Evolutionary conservation across 768 basidiomycete species (phyloP).

Genomic region (Clitopilus passeckerianus): DNA sequence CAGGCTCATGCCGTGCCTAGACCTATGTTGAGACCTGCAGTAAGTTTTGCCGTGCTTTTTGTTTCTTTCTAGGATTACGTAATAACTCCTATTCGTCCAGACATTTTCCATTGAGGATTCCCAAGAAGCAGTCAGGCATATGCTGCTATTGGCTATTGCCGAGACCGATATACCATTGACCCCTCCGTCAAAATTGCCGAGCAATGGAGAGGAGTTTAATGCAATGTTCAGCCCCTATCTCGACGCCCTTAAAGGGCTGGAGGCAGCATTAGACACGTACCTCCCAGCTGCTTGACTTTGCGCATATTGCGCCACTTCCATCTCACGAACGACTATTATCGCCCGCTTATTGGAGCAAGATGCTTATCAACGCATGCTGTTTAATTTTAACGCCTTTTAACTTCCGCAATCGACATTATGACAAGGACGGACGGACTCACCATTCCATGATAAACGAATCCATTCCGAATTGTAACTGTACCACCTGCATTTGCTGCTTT

Average conservation of each 20-base stretch:
- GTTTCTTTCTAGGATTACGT: background rate
- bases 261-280: constrained; percentile 5
- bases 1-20: background rate
- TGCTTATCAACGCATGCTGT: background rate
- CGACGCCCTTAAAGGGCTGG: constrained; percentile 8
- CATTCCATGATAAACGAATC: too few relatives aligned
- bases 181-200: background rate
- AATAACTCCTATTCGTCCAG: background rate
- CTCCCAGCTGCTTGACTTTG: background rate
- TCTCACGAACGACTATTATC: background rate
- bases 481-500: background rate
- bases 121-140: constrained; percentile 6
- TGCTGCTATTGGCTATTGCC: constrained; percentile 13
- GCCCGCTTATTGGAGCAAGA: background rate
- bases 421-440: too few relatives aligned
- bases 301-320: background rate
- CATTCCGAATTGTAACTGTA: too few relatives aligned
- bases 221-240: constrained; percentile 12
- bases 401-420: too few relatives aligned
- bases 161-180: constrained; percentile 11
- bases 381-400: too few relatives aligned
- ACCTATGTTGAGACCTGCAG: background rate
- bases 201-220: constrained; percentile 10
- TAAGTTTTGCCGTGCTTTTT: background rate
- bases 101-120: background rate